Conservation (phyloP, 2,329 filamentous ascomycete species). For the Exophiala xenobiotica region DNA sequence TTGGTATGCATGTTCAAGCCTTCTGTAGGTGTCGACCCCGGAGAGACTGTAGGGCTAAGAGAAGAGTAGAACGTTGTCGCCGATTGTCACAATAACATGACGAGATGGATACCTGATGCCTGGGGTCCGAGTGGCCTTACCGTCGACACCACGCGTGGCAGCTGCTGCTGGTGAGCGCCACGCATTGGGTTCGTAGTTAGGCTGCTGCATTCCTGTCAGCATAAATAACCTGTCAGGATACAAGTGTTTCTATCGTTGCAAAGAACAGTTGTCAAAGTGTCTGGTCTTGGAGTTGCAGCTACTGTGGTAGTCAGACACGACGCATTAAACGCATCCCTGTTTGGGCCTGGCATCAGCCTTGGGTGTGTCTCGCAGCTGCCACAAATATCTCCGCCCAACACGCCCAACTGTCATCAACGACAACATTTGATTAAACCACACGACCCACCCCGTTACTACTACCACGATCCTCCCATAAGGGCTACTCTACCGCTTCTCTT, state of each 20-base stretch:
- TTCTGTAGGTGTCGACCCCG: no score
- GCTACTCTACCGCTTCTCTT: not conserved
- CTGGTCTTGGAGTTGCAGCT: no score
- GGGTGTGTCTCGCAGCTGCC: slow-evolving; percentile 12
- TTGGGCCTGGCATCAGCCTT: not conserved
- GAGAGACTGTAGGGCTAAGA: no score
- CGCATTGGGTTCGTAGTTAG: not conserved
- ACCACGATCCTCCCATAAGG: not conserved
- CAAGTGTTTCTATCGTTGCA: no score
- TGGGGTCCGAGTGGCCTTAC: slow-evolving; percentile 1
- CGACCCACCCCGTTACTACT: not conserved
- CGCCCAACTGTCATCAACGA: slow-evolving; percentile 13
- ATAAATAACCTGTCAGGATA: not conserved
- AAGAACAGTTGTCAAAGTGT: no score
- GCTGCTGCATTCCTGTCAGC: slow-evolving; percentile 4
- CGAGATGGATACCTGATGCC: not conserved
- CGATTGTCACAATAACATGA: no score
- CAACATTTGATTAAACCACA: slow-evolving; percentile 13
- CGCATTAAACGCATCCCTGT: not conserved
- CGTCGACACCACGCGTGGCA: slow-evolving; percentile 5
- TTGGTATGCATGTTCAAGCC: no score
- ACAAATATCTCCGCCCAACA: slow-evolving; percentile 6
- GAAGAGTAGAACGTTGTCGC: no score
- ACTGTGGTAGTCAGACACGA: not conserved
- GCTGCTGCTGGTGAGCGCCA: slow-evolving; percentile 8